Evolutionary conservation across 139 green algal species (phyloP), one percentile per base, ranked within the genome.

Genomic region (Micractinium conductrix): DNA sequence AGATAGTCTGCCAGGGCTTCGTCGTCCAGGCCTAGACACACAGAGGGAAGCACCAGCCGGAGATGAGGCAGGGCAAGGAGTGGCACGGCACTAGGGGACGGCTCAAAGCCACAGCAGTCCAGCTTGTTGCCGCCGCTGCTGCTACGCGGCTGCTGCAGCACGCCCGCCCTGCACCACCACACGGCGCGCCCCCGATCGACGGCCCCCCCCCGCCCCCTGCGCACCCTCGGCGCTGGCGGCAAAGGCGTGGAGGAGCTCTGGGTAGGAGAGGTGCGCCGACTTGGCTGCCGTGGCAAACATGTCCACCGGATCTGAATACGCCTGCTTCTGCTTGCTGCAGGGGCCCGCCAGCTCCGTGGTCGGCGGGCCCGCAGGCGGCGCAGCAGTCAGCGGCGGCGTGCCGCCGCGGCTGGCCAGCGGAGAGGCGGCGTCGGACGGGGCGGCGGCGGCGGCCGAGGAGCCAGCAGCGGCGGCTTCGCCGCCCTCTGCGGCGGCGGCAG

Each of bases 261-360:
- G 60, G 62, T 83, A 83, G 40, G 12, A 33, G 33, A 83, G 78
- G 60, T 83, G 78, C 17, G 42, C 43, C 16, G 78, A 83, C 42
- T 83, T 74, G n/a, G 78, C 62, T 42, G 78, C 78, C 17, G 30
- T 83, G 60, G 78, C 78, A 45, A 83, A 83, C 62, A 83, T 81
- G 75, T 81, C 75, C 9, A 81, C 53, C 9, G 75, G 75, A 38
- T 81, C 75, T 0, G 75, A 81, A 26, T 72, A 81, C 3, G 75
- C 75, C 75, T 81, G 75, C 37, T 35, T 24, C n/a, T 65, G 75
- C n/a, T 58, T 65, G 75, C 19, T 69, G 75, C 21, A 16, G 24
- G 75, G 75, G 5, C 75, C 75, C 22, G 75, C 75, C 37, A 81
- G 53, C 53, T 81, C 53, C 24, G 9, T 81, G 74, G 33, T 26